Evolutionary conservation across 805 yeast species (phyloP), one percentile per base, ranked within the genome.

Genomic region (Hanseniaspora hatyaiensis): DNA sequence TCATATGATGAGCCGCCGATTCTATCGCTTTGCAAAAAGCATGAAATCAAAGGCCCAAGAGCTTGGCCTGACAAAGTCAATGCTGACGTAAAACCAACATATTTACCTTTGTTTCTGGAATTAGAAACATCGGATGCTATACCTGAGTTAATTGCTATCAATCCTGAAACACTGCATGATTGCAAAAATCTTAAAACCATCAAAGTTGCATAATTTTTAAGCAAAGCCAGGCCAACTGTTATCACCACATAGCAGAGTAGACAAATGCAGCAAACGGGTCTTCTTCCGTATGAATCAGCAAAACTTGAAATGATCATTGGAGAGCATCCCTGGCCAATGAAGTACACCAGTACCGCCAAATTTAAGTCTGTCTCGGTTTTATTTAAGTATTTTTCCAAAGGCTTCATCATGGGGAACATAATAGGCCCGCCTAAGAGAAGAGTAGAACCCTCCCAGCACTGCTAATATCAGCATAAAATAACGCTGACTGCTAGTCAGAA

Each of bases 351-450:
- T 32, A 87, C 81, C 0, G 94, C 76, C 15, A 82, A 56, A 57
- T 85, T 82, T 44, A 78, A 59, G 37, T 75, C 77, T 37, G 74
- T 75, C 12, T 76, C 59, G 4, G 79, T 71, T 41, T 68, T 45
- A 55, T 41, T 36, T 29, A 86, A 82, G 31, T 74, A 63, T 2
- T 61, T 54, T 37, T 77, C 75, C 19, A 86, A 62, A 22, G 71
- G 69, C 2, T 78, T 75, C 22, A 86, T 64, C 0, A 88, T 86
- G 0, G 94, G 94, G 63, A 84, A 80, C 59, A 82, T 86, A 16
- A 85, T 82, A 2, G 94, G 86, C 52, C 83, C 74, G 1, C 87
- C 77, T 37, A 4, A 82, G 63, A 0, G 92, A 70, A 3, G 94
- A 82, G 73, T 83, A 80, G 47, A 77, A 65, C 0, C 84, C 64